phyloP scores from a whole-genome alignment of 176 grass and related monocot genomes.

The Oryza australiensis region DNA sequence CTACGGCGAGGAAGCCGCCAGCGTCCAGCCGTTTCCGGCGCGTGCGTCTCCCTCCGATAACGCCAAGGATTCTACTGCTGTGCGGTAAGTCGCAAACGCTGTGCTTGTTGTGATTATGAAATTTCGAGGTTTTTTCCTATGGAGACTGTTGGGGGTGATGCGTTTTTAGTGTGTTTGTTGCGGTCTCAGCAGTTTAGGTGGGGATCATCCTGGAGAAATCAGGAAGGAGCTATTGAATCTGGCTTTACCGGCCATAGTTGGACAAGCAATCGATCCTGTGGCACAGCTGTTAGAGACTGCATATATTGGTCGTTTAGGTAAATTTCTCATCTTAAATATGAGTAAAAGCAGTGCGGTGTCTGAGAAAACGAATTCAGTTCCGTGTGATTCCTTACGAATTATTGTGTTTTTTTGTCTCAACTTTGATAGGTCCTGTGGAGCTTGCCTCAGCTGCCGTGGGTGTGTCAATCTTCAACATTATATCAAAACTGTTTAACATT shows the following conservation, averaged over 20 bases:
- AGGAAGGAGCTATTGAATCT: conserved; percentile 59
- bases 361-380: neutral
- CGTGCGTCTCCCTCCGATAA: neutral
- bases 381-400: neutral
- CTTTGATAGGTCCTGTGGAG: conserved; percentile 58
- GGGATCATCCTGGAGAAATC: conserved; percentile 37
- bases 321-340: neutral
- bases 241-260: conserved; percentile 65
- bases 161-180: neutral
- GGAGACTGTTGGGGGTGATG: neutral
- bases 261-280: conserved; percentile 64
- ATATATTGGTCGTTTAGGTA: conserved; percentile 80
- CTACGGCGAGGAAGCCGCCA: conserved; percentile 31
- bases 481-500: conserved; percentile 79
- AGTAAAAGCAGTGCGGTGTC: neutral
- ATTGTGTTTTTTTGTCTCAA: neutral
- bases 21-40: neutral
- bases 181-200: conserved; percentile 45
- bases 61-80: conserved; percentile 13
- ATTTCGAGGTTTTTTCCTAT: neutral
- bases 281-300: conserved; percentile 70
- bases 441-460: conserved; percentile 68
- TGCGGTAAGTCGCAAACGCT: conserved; percentile 27
- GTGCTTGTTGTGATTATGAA: neutral
- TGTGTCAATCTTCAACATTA: conserved; percentile 68